A percentile compares a stretch with the other conserved stretches of the same genome.
These are phyloP conservation scores for Dioscorea alata DNA, from an alignment of 106 monocot genomes.

Conservation along the genomic window DNA sequence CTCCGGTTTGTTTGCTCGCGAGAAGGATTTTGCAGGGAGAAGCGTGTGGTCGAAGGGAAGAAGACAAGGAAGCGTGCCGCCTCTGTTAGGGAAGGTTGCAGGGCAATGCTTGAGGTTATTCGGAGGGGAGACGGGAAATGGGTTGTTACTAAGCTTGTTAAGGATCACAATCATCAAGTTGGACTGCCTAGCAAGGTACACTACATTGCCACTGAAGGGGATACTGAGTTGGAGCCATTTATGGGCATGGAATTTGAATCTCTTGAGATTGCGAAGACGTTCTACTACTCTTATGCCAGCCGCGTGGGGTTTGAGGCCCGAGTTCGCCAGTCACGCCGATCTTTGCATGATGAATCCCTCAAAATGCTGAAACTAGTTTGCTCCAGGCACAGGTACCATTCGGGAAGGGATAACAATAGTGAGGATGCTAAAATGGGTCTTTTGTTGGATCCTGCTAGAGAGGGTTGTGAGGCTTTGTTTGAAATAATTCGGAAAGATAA, in stretches of 20 bases:
- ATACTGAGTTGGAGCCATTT: slow-evolving; percentile 58
- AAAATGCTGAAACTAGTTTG: slow-evolving; percentile 74
- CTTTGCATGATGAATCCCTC: slow-evolving; percentile 54
- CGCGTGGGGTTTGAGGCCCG: slow-evolving; percentile 79
- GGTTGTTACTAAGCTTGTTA: slow-evolving; percentile 64
- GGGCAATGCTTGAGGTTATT: slow-evolving; percentile 74
- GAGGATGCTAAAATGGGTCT: slow-evolving; percentile 36
- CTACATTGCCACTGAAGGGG: slow-evolving; percentile 67
- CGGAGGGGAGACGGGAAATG: slow-evolving; percentile 57
- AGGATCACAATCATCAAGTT: slow-evolving; percentile 75
- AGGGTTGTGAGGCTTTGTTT: slow-evolving; percentile 68
- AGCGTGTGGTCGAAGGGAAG: slow-evolving; percentile 46
- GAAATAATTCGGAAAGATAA: slow-evolving; percentile 64
- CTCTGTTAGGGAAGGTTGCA: slow-evolving; percentile 72
- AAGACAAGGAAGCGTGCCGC: slow-evolving; percentile 66
- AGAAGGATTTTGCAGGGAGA: slow-evolving; percentile 67
- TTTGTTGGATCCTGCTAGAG: slow-evolving; percentile 28
- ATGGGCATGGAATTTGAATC: slow-evolving; percentile 75
- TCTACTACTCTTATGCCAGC: slow-evolving; percentile 70
- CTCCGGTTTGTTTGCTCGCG: slow-evolving; percentile 69
- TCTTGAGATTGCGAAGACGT: slow-evolving; percentile 61
- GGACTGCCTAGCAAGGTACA: slow-evolving; percentile 72
- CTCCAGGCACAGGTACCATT: slow-evolving; percentile 66
- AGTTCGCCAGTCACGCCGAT: slow-evolving; percentile 62
- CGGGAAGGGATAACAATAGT: slow-evolving; percentile 44